phyloP scores from a whole-genome alignment of 2,329 filamentous ascomycete genomes.

The Fusarium miscanthi region DNA sequence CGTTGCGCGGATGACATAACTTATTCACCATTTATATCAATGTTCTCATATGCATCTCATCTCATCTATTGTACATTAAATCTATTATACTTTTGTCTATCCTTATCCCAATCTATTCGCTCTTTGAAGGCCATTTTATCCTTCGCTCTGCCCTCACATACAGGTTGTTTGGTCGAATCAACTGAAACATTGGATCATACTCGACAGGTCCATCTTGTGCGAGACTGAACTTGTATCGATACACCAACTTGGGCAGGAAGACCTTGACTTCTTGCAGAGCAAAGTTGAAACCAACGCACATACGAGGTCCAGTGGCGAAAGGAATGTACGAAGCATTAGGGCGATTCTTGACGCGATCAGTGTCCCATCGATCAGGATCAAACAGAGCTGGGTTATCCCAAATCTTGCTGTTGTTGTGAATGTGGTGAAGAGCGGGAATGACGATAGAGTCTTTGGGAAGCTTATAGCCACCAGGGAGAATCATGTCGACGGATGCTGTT shows the following conservation, averaged over 20 bases:
- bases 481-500: constrained; percentile 64
- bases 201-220: constrained; percentile 63
- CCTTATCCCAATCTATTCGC: constrained; percentile 2
- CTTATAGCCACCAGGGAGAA: constrained; percentile 69
- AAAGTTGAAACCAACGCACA: constrained; percentile 74
- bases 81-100: constrained; percentile 32
- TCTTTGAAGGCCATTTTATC: constrained; percentile 58
- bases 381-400: constrained; percentile 70
- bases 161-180: constrained; percentile 66
- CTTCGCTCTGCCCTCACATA: constrained; percentile 63
- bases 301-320: constrained; percentile 66
- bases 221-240: constrained; percentile 65
- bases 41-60: not conserved
- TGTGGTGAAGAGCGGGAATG: constrained; percentile 63
- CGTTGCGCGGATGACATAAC: not conserved
- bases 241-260: constrained; percentile 67
- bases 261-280: constrained; percentile 71
- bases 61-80: constrained; percentile 20
- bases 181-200: constrained; percentile 69
- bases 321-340: constrained; percentile 66
- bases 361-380: constrained; percentile 70
- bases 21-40: not conserved
- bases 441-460: constrained; percentile 63
- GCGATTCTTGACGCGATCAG: constrained; percentile 62
- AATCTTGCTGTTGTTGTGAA: constrained; percentile 63